A percentile compares a stretch with the other conserved stretches of the same genome.
phyloP scores from a whole-genome alignment of 306 rosid species.

The Oemleria cerasiformis region DNA sequence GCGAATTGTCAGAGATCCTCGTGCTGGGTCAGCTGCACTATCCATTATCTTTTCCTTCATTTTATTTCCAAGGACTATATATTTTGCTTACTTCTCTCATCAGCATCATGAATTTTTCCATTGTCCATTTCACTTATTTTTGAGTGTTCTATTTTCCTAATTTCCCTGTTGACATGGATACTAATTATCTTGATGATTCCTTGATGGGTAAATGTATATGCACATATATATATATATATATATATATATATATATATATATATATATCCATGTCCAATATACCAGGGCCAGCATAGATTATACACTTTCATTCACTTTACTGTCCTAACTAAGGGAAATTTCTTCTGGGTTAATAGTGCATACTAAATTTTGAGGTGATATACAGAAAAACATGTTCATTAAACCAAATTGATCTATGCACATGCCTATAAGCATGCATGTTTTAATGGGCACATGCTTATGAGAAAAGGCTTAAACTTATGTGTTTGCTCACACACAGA shows the following conservation, averaged over 20 bases:
- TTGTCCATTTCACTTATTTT: not conserved
- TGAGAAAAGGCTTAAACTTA: no score
- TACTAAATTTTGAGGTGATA: not conserved
- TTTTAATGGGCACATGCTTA: no score
- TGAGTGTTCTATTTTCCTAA: not conserved
- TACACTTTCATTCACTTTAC: not conserved
- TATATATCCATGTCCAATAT: no score
- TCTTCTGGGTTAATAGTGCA: not conserved
- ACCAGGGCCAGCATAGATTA: not conserved
- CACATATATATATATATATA: no score
- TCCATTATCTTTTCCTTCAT: not conserved
- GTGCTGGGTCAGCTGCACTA: slow-evolving; percentile 76
- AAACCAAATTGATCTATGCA: not conserved
- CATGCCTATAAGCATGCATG: not conserved
- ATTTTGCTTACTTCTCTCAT: not conserved
- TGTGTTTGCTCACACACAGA: not conserved
- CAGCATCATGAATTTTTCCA: not conserved
- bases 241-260: no score
- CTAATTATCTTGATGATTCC: no score
- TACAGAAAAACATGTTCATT: not conserved
- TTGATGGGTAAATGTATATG: no score
- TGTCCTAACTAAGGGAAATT: not conserved
- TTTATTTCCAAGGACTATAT: not conserved
- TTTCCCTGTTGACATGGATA: no score
- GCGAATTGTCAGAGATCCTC: slow-evolving; percentile 91